These are phyloP conservation scores for Coemansia sp. DNA, from an alignment of 192 early-diverging fungal species.

Conservation along the genomic window DNA sequence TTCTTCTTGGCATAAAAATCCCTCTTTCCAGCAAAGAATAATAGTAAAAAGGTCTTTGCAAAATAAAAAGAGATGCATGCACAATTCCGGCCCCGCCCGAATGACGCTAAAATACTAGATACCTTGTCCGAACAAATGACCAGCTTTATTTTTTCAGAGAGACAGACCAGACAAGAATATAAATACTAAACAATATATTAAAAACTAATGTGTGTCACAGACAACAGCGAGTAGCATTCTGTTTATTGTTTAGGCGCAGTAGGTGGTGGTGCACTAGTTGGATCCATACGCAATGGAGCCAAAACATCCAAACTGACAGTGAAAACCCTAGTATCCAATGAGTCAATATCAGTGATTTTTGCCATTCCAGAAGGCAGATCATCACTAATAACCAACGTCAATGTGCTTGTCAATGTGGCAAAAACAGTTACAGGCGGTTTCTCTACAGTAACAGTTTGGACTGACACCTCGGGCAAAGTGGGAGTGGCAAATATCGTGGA, in stretches of 20 bases:
- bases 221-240: not conserved
- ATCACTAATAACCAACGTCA: not conserved
- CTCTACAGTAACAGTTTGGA: not conserved
- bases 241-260: not conserved
- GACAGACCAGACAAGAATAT: too few relatives aligned
- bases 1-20: not conserved
- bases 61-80: not conserved
- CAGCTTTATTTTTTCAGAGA: too few relatives aligned
- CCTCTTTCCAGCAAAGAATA: not conserved
- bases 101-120: not conserved
- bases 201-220: too few relatives aligned
- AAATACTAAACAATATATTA: too few relatives aligned
- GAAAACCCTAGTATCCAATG: not conserved
- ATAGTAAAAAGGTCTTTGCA: not conserved
- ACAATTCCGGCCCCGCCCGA: not conserved
- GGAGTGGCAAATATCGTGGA: not conserved
- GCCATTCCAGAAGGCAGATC: not conserved
- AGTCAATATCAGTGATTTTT: not conserved
- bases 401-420: not conserved
- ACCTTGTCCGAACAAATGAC: too few relatives aligned
- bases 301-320: not conserved
- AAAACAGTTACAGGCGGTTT: not conserved
- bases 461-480: not conserved
- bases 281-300: not conserved
- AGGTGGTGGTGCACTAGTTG: not conserved